These are phyloP conservation scores for Carnegiea gigantea DNA, from an alignment of 179 eudicot genomes.

Conservation along the genomic window DNA sequence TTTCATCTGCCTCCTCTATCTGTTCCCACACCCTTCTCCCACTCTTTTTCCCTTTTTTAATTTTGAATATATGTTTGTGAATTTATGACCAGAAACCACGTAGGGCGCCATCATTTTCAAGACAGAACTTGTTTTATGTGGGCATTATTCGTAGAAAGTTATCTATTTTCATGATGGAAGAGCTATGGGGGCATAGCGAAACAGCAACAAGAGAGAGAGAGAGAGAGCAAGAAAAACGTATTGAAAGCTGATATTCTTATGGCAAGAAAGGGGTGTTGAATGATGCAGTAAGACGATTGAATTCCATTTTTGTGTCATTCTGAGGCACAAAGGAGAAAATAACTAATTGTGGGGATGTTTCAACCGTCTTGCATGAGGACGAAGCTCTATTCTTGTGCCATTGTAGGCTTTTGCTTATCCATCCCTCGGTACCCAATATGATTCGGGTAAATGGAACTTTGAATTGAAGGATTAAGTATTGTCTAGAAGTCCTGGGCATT, in stretches of 20 bases:
- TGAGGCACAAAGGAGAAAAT: no score
- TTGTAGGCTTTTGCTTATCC: background rate
- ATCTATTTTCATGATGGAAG: background rate
- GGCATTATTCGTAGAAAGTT: conserved; percentile 44
- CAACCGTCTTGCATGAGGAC: no score
- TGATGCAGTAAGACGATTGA: background rate
- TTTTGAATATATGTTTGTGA: no score
- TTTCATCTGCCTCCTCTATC: no score
- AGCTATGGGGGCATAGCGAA: background rate
- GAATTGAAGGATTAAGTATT: background rate
- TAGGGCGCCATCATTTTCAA: conserved; percentile 64
- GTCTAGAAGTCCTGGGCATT: background rate
- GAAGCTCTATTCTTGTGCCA: background rate
- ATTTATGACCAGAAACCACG: conserved; percentile 61
- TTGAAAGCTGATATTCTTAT: background rate
- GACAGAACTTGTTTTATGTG: conserved; percentile 55
- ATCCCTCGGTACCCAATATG: background rate
- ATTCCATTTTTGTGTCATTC: background rate
- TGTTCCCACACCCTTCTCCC: no score
- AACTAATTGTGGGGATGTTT: background rate
- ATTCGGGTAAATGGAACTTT: background rate
- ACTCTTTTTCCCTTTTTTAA: no score
- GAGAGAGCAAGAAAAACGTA: background rate
- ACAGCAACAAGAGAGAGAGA: background rate
- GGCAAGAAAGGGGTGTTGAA: no score